Evolutionary conservation across 2,329 filamentous ascomycete species (phyloP), one percentile per base, ranked within the genome.

Genomic region (Apiospora pterosperma): DNA sequence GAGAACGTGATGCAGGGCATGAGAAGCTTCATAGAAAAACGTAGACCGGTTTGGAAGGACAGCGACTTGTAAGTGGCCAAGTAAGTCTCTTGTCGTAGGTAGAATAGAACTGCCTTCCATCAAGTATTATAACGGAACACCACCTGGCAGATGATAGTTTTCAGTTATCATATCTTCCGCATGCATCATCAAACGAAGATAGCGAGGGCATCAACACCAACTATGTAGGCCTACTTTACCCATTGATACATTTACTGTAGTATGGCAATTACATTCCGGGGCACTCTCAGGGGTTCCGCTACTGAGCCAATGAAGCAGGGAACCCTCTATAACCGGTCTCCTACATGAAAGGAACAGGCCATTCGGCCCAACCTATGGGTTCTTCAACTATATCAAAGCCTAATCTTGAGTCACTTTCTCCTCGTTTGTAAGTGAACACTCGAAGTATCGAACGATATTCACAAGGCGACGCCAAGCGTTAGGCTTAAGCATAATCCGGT

Each of bases 1-100:
- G 89, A 91, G 69, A 95, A 95, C 76, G 88, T 92, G 77, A 85
- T 84, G 64, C 91, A 94, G 77, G 92, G 92, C 0, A 80, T 94
- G 23, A 80, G 75, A 76, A 91, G 90, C 66, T 95, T 95, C 80
- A 88, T 91, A 21, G 90, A 93, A 82, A 92, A 89, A 82, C 82
- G 90, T 72, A 84, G 85, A 77, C 86, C 91, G 2, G 80, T 80
- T 44, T 93, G 90, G 90, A 84, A 81, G 71, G 80, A 86, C 65
- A 88, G 85, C 73, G n/a, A n/a, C n/a, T n/a, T n/a, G n/a, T n/a
- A n/a, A n/a, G n/a, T n/a, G n/a, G n/a, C n/a, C n/a, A n/a, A n/a
- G n/a, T n/a, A n/a, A n/a, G n/a, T n/a, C n/a, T n/a, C n/a, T n/a
- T n/a, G n/a, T n/a, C n/a, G n/a, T n/a, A n/a, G n/a, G n/a, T n/a